phyloP scores from a whole-genome alignment of 805 yeast species.

The Ogataea salicorniae region DNA sequence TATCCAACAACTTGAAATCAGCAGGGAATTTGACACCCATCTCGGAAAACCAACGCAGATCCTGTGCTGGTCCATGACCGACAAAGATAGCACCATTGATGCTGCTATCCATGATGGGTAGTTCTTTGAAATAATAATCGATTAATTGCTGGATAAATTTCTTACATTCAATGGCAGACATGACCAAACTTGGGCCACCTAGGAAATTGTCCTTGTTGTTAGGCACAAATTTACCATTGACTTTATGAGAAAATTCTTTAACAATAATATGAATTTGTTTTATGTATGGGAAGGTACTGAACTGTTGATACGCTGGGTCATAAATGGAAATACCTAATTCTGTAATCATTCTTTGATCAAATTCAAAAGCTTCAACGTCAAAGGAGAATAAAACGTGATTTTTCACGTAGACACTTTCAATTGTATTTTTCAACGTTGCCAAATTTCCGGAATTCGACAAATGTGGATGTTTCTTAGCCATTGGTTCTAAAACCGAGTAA shows the following conservation, averaged over 20 bases:
- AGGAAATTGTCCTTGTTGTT: conserved; percentile 48
- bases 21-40: conserved; percentile 45
- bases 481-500: not conserved
- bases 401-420: not conserved
- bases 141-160: conserved; percentile 38
- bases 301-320: conserved; percentile 45
- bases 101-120: conserved; percentile 14
- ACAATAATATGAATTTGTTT: conserved; percentile 40
- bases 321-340: conserved; percentile 55
- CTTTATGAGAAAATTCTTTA: conserved; percentile 35
- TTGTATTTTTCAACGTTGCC: not conserved
- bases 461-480: conserved; percentile 2
- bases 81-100: conserved; percentile 35
- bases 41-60: conserved; percentile 43
- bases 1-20: conserved; percentile 37
- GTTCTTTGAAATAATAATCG: conserved; percentile 36
- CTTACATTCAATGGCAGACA: conserved; percentile 34
- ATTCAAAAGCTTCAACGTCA: conserved; percentile 57
- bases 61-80: conserved; percentile 57
- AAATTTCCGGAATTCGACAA: conserved; percentile 2
- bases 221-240: conserved; percentile 51
- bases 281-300: conserved; percentile 36
- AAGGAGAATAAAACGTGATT: conserved; percentile 35
- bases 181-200: conserved; percentile 43
- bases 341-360: conserved; percentile 37